Evolutionary conservation across 2,329 filamentous ascomycete species (phyloP).

Genomic region (Fonsecaea monophora): DNA sequence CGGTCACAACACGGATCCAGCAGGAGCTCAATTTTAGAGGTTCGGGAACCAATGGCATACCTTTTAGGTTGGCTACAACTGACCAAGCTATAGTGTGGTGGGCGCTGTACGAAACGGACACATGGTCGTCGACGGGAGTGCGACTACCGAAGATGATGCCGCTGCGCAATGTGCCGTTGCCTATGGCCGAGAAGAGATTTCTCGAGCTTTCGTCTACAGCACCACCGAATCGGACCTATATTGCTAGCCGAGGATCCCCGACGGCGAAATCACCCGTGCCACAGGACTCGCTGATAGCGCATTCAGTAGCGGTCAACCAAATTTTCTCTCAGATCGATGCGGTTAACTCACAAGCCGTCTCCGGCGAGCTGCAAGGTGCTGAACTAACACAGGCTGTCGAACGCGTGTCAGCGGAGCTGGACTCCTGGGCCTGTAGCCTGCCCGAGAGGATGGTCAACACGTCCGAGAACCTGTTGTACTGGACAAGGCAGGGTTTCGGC

Average conservation of each 20-base stretch:
- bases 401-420: conserved; percentile 44
- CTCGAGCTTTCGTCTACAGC: neutral
- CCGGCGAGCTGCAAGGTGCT: conserved; percentile 22
- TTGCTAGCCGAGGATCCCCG: neutral
- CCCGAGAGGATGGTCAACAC: conserved; percentile 49
- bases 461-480: conserved; percentile 49
- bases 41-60: conserved; percentile 52
- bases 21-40: conserved; percentile 47
- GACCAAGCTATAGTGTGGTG: conserved; percentile 47
- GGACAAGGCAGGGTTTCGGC: conserved; percentile 50
- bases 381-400: conserved; percentile 39
- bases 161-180: conserved; percentile 2
- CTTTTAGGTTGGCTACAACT: conserved; percentile 51
- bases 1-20: conserved; percentile 41
- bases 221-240: neutral
- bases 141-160: conserved; percentile 6
- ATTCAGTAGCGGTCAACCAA: neutral
- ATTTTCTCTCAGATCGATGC: conserved; percentile 53
- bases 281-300: conserved; percentile 3
- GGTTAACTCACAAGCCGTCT: conserved; percentile 46
- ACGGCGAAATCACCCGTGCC: neutral
- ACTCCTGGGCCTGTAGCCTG: conserved; percentile 48
- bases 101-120: conserved; percentile 40
- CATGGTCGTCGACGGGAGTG: neutral
- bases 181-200: conserved; percentile 3